A percentile compares a stretch with the other conserved stretches of the same genome.
phyloP scores from a whole-genome alignment of 495 filamentous ascomycete species.

The Jackrogersella multiformis region DNA sequence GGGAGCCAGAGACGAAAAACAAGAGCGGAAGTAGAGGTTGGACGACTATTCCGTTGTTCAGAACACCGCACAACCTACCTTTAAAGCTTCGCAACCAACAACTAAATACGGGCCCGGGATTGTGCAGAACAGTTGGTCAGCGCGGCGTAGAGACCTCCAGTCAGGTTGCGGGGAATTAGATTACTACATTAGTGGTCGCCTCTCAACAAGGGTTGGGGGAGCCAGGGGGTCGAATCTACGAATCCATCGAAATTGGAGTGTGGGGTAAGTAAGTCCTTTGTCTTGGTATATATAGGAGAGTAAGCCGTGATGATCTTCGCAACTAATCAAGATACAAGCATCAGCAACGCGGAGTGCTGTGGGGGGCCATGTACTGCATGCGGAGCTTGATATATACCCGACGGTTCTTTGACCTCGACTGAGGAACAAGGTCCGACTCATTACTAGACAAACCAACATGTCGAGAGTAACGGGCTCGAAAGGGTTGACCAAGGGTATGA shows the following conservation, averaged over 20 bases:
- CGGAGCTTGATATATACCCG: slow-evolving; percentile 36
- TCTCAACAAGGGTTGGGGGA: slow-evolving; percentile 12
- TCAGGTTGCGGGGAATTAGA: slow-evolving; percentile 32
- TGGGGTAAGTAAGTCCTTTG: slow-evolving; percentile 29
- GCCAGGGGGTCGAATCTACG: slow-evolving; percentile 12
- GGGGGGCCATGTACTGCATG: slow-evolving; percentile 16
- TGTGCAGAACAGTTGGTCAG: not conserved
- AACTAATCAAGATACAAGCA: slow-evolving; percentile 19
- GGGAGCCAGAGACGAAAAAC: not conserved
- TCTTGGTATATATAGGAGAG: slow-evolving; percentile 22
- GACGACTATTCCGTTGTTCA: slow-evolving; percentile 4
- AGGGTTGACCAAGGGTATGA: slow-evolving; percentile 16
- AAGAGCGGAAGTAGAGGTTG: slow-evolving; percentile 15
- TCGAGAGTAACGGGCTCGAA: slow-evolving; percentile 2
- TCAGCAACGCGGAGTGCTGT: slow-evolving; percentile 29
- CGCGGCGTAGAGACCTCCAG: not conserved
- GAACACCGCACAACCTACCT: slow-evolving; percentile 15
- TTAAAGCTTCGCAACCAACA: slow-evolving; percentile 29
- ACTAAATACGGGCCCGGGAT: slow-evolving; percentile 17
- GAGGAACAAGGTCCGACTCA: slow-evolving; percentile 7
- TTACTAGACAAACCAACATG: no score
- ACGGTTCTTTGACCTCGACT: slow-evolving; percentile 5
- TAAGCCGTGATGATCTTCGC: slow-evolving; percentile 32
- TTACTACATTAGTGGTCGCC: slow-evolving; percentile 35
- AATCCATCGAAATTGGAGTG: slow-evolving; percentile 29